Conservation (phyloP, 2,329 filamentous ascomycete genomes). For the Capronia coronata region DNA sequence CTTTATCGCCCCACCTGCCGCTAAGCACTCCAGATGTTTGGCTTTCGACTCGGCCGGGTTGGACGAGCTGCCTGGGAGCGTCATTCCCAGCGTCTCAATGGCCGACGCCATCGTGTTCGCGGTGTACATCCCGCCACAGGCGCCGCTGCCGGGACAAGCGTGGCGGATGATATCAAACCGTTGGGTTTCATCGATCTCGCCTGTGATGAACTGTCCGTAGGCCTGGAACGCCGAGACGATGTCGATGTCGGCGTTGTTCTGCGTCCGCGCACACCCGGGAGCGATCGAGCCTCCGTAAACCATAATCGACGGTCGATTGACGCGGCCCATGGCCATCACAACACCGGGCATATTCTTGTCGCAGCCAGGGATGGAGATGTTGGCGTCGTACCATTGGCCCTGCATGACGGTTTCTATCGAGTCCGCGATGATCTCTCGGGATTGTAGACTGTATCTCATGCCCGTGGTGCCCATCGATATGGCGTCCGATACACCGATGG, state of each 20-base stretch:
- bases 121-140: constrained; percentile 81
- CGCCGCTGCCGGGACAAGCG: constrained; percentile 77
- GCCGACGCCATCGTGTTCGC: constrained; percentile 71
- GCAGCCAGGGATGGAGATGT: constrained; percentile 92
- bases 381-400: constrained; percentile 97
- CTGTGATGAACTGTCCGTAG: constrained; percentile 89
- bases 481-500: constrained; percentile 91
- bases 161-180: constrained; percentile 92
- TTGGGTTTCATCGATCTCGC: constrained; percentile 83
- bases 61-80: constrained; percentile 73
- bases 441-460: constrained; percentile 94
- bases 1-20: constrained; percentile 66
- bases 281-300: constrained; percentile 94
- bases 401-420: constrained; percentile 99
- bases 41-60: constrained; percentile 66
- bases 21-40: constrained; percentile 67
- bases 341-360: constrained; percentile 99
- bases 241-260: constrained; percentile 71
- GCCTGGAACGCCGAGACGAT: constrained; percentile 98
- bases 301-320: constrained; percentile 94
- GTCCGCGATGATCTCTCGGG: constrained; percentile 92
- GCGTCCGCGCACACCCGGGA: constrained; percentile 73
- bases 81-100: constrained; percentile 68
- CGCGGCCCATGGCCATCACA: constrained; percentile 84
- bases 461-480: constrained; percentile 98